These are phyloP conservation scores for Strobilomyces confusus DNA, from an alignment of 768 basidiomycete species.

Conservation along the genomic window DNA sequence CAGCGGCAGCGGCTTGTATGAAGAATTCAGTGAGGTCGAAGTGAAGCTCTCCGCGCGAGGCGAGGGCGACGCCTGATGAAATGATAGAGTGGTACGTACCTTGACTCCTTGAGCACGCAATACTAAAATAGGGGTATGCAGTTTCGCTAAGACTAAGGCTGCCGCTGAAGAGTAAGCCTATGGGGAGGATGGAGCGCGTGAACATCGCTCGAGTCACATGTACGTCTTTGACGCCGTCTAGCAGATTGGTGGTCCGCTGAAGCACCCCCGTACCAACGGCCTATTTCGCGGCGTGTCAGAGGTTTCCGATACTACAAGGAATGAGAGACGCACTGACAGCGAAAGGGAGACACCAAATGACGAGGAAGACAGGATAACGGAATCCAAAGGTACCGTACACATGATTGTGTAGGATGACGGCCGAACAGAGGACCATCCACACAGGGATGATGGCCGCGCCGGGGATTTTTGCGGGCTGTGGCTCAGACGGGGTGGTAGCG, in stretches of 20 bases:
- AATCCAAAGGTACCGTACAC: constrained; percentile 81
- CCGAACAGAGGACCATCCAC: constrained; percentile 87
- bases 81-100: constrained; percentile 50
- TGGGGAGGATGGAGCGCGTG: constrained; percentile 83
- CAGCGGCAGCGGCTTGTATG: constrained; percentile 82
- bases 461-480: constrained; percentile 50
- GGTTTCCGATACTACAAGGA: no score
- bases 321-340: constrained; percentile 41
- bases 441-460: constrained; percentile 77
- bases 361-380: constrained; percentile 88
- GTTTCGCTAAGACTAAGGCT: constrained; percentile 90
- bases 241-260: constrained; percentile 72
- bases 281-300: constrained; percentile 28
- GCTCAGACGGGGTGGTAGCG: constrained; percentile 40
- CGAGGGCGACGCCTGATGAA: constrained; percentile 82
- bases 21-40: constrained; percentile 88
- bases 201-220: constrained; percentile 79
- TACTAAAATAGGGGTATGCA: constrained; percentile 87
- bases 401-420: constrained; percentile 93
- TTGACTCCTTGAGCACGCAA: constrained; percentile 97
- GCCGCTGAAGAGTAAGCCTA: constrained; percentile 90
- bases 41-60: constrained; percentile 82
- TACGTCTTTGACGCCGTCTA: constrained; percentile 77
- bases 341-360: constrained; percentile 78
- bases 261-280: constrained; percentile 84